Evolutionary conservation across 805 yeast species (phyloP).

Genomic region (Wickerhamiella siamensis): DNA sequence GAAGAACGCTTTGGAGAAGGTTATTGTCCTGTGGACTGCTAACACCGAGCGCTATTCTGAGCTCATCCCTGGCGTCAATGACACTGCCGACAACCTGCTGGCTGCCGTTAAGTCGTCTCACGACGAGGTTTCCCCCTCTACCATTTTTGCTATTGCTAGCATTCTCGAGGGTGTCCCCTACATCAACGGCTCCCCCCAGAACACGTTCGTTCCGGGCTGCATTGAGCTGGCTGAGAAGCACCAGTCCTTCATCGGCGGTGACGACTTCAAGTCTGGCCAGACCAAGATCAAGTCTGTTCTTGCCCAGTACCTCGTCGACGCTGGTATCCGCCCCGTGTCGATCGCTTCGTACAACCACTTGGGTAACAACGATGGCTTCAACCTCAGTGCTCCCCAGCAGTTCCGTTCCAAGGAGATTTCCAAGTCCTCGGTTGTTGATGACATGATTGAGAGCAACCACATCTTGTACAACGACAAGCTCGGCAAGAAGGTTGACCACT

Average conservation of each 20-base stretch:
- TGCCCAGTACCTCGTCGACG: constrained; percentile 92
- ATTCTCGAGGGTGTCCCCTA: constrained; percentile 80
- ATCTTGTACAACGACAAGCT: constrained; percentile 67
- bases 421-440: constrained; percentile 85
- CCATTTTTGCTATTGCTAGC: constrained; percentile 86
- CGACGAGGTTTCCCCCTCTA: constrained; percentile 77
- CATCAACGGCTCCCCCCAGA: constrained; percentile 94
- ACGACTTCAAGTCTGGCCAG: constrained; percentile 94
- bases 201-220: constrained; percentile 93
- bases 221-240: constrained; percentile 74
- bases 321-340: constrained; percentile 89
- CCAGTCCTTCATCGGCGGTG: constrained; percentile 79
- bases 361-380: constrained; percentile 93
- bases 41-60: constrained; percentile 90
- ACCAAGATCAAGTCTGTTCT: constrained; percentile 91
- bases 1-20: constrained; percentile 63
- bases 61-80: constrained; percentile 65
- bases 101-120: constrained; percentile 64
- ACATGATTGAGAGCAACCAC: constrained; percentile 76
- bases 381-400: constrained; percentile 81
- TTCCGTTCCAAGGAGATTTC: constrained; percentile 93
- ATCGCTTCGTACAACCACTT: constrained; percentile 93
- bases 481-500: constrained; percentile 75
- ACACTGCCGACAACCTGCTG: constrained; percentile 68
- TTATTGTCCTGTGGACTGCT: constrained; percentile 91